Evolutionary conservation across 805 yeast genomes (phyloP).

Genomic region (Lipomyces anomalus): DNA sequence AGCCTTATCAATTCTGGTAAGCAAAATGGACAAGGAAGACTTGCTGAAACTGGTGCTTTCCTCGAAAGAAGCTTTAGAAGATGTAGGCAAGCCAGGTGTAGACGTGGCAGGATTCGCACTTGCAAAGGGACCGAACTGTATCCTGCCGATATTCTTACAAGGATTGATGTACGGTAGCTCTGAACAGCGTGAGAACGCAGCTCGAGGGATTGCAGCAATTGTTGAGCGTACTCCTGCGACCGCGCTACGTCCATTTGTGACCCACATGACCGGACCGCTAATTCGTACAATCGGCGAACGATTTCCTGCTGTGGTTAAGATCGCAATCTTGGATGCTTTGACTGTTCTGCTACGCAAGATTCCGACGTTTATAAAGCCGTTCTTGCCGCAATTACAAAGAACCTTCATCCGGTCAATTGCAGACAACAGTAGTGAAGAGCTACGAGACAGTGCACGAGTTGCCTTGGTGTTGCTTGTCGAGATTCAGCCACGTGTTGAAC

Average conservation of each 20-base stretch:
- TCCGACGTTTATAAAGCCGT: constrained; percentile 88
- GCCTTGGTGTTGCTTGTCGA: constrained; percentile 85
- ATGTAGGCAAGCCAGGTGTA: constrained; percentile 56
- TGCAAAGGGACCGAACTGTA: constrained; percentile 77
- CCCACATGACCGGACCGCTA: constrained; percentile 92
- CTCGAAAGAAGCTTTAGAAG: constrained; percentile 64
- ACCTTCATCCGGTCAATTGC: constrained; percentile 89
- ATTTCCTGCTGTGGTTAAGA: constrained; percentile 82
- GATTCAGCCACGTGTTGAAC: constrained; percentile 90
- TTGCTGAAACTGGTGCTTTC: constrained; percentile 75
- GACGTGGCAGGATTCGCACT: constrained; percentile 66
- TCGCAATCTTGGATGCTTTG: constrained; percentile 85
- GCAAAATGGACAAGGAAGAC: constrained; percentile 66
- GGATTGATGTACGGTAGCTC: constrained; percentile 91
- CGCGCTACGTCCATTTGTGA: constrained; percentile 74
- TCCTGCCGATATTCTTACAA: constrained; percentile 86
- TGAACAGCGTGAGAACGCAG: constrained; percentile 79
- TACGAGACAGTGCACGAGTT: constrained; percentile 79
- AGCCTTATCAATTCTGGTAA: constrained; percentile 60
- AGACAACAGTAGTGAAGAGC: constrained; percentile 60
- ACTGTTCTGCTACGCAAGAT: constrained; percentile 71
- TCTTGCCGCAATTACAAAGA: constrained; percentile 94
- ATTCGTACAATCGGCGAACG: constrained; percentile 98
- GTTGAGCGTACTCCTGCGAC: constrained; percentile 75
- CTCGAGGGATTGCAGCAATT: constrained; percentile 81